Conservation (phyloP, 2,329 filamentous ascomycete genomes). For the Fonsecaea multimorphosa region DNA sequence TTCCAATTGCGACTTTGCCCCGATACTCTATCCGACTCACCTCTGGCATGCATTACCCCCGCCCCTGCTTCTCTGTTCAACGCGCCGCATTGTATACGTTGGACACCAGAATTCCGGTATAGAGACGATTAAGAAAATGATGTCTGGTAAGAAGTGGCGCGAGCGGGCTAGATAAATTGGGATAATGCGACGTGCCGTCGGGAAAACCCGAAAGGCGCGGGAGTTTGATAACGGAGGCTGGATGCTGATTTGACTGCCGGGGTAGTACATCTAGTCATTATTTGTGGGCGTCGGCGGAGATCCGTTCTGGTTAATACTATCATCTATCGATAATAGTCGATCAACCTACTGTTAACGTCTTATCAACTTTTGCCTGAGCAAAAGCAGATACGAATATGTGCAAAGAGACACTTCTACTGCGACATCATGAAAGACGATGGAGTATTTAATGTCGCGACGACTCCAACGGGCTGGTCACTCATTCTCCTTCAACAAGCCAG, state of each 20-base stretch:
- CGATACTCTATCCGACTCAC: conserved; percentile 10
- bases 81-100: conserved; percentile 16
- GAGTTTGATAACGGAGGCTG: conserved; percentile 10
- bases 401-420: neutral
- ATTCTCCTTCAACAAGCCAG: conserved; percentile 12
- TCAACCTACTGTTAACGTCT: neutral
- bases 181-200: neutral
- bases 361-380: neutral
- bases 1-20: neutral
- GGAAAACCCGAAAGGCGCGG: conserved; percentile 11
- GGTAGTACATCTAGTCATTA: neutral
- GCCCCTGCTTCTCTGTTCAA: conserved; percentile 18
- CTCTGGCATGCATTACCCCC: conserved; percentile 25
- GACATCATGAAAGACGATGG: conserved; percentile 11
- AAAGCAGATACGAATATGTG: neutral
- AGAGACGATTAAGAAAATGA: neutral
- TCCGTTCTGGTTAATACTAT: too few relatives aligned
- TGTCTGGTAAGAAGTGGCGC: neutral
- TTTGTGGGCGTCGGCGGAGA: too few relatives aligned
- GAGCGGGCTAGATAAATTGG: too few relatives aligned
- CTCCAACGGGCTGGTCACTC: conserved; percentile 5
- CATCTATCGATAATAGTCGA: too few relatives aligned
- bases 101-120: neutral
- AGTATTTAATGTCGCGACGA: conserved; percentile 18
- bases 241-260: conserved; percentile 12